Conservation (phyloP, 1,139 yeast species). For the Starmera stellimalicola region DNA sequence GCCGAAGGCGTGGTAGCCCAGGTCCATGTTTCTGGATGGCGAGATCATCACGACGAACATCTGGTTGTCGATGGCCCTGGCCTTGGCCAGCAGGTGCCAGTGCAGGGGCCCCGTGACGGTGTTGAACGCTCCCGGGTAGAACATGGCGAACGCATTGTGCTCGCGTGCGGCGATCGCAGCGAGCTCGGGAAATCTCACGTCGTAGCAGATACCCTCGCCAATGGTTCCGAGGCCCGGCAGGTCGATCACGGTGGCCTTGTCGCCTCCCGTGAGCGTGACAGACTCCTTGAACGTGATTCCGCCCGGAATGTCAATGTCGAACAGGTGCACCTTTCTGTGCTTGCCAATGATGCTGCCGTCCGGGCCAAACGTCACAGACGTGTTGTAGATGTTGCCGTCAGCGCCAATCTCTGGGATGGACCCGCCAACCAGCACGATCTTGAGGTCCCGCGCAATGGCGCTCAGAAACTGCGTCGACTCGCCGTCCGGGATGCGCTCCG, state of each 20-base stretch:
- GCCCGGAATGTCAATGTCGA: constrained; percentile 86
- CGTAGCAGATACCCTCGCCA: constrained; percentile 90
- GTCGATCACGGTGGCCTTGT: constrained; percentile 65
- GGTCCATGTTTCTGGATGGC: constrained; percentile 71
- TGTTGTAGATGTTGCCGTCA: constrained; percentile 58
- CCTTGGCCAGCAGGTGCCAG: constrained; percentile 81
- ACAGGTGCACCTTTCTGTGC: constrained; percentile 83
- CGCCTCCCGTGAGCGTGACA: constrained; percentile 64
- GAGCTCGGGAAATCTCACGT: constrained; percentile 85
- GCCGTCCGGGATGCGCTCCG: constrained; percentile 62
- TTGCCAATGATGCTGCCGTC: constrained; percentile 69
- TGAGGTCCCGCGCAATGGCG: constrained; percentile 50
- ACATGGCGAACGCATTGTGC: constrained; percentile 70
- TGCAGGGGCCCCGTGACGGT: constrained; percentile 93
- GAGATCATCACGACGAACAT: constrained; percentile 70
- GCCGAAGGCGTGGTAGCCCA: constrained; percentile 85
- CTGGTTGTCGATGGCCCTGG: constrained; percentile 89
- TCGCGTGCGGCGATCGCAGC: constrained; percentile 72
- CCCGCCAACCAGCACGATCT: constrained; percentile 72
- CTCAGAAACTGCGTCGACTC: constrained; percentile 57
- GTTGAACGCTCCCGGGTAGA: constrained; percentile 93
- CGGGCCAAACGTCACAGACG: constrained; percentile 68
- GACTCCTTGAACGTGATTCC: constrained; percentile 85
- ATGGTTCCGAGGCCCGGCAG: constrained; percentile 58
- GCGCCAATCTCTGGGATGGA: constrained; percentile 71